Evolutionary conservation across 106 monocot species (phyloP).

Genomic region (Agapanthus africanus): DNA sequence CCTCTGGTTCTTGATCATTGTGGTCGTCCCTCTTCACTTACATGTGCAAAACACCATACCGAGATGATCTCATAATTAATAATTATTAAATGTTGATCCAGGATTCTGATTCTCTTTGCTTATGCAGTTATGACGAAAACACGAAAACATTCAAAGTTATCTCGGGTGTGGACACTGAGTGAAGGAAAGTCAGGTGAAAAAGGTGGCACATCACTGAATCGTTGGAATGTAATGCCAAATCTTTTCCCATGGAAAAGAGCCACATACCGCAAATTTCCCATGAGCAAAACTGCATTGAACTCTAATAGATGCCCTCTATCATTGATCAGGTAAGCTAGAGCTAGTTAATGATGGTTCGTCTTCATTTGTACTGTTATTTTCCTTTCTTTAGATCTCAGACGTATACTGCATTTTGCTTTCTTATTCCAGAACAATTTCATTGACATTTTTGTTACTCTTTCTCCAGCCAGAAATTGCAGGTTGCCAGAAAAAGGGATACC

Average conservation of each 20-base stretch:
- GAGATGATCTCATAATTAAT: conserved; percentile 1
- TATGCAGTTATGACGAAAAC: conserved; percentile 39
- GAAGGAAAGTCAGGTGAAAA: conserved; percentile 26
- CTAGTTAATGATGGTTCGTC: not conserved
- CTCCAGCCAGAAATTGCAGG: conserved; percentile 50
- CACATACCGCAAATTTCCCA: conserved; percentile 1
- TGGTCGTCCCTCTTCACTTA: not conserved
- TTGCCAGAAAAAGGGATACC: conserved; percentile 56
- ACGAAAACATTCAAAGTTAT: conserved; percentile 32
- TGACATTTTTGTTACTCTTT: conserved; percentile 12
- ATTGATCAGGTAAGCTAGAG: conserved; percentile 44
- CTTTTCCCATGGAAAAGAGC: conserved; percentile 89
- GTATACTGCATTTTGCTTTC: conserved; percentile 4
- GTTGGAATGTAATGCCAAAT: conserved; percentile 46
- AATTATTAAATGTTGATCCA: not conserved
- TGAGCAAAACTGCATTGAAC: not conserved
- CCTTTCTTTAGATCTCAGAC: not conserved
- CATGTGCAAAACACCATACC: not conserved
- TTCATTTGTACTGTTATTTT: conserved; percentile 1
- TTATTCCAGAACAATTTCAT: conserved; percentile 1
- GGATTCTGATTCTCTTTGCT: conserved; percentile 2
- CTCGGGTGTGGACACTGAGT: conserved; percentile 55
- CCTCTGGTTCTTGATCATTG: not conserved
- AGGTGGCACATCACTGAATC: conserved; percentile 9
- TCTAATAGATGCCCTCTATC: conserved; percentile 30